phyloP scores from a whole-genome alignment of 1,139 yeast species.

The Pneumocystis murina region DNA sequence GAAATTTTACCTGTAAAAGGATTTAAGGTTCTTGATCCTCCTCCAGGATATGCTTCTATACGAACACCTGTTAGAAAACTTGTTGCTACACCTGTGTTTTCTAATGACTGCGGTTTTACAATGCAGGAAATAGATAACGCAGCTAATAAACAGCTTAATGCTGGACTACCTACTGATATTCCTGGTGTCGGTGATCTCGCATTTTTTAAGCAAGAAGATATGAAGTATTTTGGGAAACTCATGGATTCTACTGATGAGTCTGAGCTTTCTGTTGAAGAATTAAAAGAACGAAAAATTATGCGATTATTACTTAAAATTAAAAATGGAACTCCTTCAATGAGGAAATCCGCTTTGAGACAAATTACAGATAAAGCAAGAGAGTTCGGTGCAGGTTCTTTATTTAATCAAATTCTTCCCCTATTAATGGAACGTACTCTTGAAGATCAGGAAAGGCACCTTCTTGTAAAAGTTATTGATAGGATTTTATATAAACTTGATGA shows the following conservation, averaged over 20 bases:
- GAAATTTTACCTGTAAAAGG: conserved; percentile 40
- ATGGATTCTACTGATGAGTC: conserved; percentile 28
- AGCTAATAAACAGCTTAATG: conserved; percentile 18
- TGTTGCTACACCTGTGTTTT: conserved; percentile 27
- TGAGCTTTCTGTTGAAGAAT: conserved; percentile 36
- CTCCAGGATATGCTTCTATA: conserved; percentile 33
- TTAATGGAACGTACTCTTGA: conserved; percentile 58
- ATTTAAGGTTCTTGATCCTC: conserved; percentile 35
- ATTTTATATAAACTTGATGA: conserved; percentile 51
- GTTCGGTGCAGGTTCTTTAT: conserved; percentile 57
- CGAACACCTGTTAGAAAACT: conserved; percentile 18
- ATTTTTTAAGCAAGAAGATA: conserved; percentile 57
- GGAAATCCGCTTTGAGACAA: conserved; percentile 59
- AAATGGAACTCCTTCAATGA: conserved; percentile 53
- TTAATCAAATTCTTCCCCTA: conserved; percentile 58
- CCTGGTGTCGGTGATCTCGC: conserved; percentile 53
- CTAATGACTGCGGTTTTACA: conserved; percentile 17
- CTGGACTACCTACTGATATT: conserved; percentile 35
- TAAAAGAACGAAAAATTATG: conserved; percentile 48
- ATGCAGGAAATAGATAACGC: conserved; percentile 17
- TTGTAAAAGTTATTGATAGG: conserved; percentile 63
- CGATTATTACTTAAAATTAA: conserved; percentile 52
- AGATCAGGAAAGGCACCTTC: conserved; percentile 69
- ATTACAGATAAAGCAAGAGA: conserved; percentile 48
- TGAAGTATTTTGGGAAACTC: conserved; percentile 54